Evolutionary conservation across 1,284 basidiomycete genomes (phyloP), one percentile per base, ranked within the genome.

Genomic region (Papiliotrema nemorosa): DNA sequence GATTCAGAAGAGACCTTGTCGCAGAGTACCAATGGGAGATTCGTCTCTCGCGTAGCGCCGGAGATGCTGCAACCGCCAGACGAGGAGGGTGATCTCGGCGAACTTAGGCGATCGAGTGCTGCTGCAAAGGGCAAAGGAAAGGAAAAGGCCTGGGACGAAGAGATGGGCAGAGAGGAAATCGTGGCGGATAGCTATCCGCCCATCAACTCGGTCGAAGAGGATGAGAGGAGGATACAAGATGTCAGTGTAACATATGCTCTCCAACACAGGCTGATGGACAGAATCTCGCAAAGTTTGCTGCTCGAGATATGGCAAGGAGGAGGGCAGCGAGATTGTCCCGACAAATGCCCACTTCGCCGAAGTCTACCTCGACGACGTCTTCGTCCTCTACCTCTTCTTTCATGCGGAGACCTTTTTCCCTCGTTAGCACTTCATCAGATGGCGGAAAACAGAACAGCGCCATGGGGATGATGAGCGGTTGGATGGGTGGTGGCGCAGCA

Each of bases 231-330:
- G 14, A 60, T 75, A 18, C 69, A 73, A 53, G 69, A 72, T 37
- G 73, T 74, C 37, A 58, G 71, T 58, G 2, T 12, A 7, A 3
- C 12, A 21, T 24, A 26, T 24, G 38, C 34, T 46, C 31, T 5
- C n/a, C 24, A 12, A 39, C 29, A 13, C 18, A 6, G 7, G 12
- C 2, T 13, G 14, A 12, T 26, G 18, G 46, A 13, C 53, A 75
- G 72, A 69, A 72, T 47, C 65, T 75, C 29, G 67, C 73, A 16
- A 60, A 60, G 34, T 67, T 73, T 43, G 64, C 72, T 20, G 72
- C 72, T 1, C 57, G 63, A 21, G 71, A 75, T 51, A 59, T 60
- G 46, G 73, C 72, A 1, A 57, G 66, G 3, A 57, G 72, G 20
- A 59, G 66, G 42, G 72, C 72, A 2, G 64, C 65, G 2, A 53